Evolutionary conservation across 2,329 filamentous ascomycete genomes (phyloP), one percentile per base, ranked within the genome.

Genomic region (Hypoxylon sp.): DNA sequence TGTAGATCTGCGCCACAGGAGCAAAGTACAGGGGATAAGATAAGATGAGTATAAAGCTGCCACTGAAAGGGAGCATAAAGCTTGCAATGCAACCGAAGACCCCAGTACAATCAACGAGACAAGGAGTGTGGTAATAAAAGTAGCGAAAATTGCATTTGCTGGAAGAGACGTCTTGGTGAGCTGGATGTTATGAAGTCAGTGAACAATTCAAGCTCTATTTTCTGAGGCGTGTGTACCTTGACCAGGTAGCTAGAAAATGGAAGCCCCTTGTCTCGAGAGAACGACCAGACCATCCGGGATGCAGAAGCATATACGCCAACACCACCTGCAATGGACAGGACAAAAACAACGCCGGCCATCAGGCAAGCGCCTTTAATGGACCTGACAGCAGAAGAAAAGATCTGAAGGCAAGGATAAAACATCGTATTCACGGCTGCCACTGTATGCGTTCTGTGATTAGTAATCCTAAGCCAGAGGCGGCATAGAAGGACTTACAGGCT

Each of bases 21-120:
- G 72, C 2, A 85, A 73, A 1, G 73, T 65, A n/a, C 79, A 78
- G 0, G 79, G 78, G 0, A 84, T 70, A 21, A 82, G 72, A 67
- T 85, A 85, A 0, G 82, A 83, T 10, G 79, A 77, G 47, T 81
- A 84, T 27, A 84, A 79, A 0, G 79, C 81, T 0, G 79, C 81
- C 32, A 84, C 78, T 8, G 78, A 78, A 5, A 85, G 75, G 0
- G 80, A 82, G 4, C 83, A 77, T 2, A 85, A 77, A 3, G 82
- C 81, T 70, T 82, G 81, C 70, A 85, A 85, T 0, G 81, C 83
- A 0, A 73, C 68, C 8, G 67, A 32, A 1, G 75, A 76, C 3
- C 74, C 75, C 7, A 77, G 67, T 1, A 69, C 69, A 37, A 77
- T 74, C 1, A 77, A 65, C 1, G 75, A 75, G 0, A 77, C 42